Evolutionary conservation across 495 filamentous ascomycete genomes (phyloP), one percentile per base, ranked within the genome.

Genomic region (Astrocystis sublimbata): DNA sequence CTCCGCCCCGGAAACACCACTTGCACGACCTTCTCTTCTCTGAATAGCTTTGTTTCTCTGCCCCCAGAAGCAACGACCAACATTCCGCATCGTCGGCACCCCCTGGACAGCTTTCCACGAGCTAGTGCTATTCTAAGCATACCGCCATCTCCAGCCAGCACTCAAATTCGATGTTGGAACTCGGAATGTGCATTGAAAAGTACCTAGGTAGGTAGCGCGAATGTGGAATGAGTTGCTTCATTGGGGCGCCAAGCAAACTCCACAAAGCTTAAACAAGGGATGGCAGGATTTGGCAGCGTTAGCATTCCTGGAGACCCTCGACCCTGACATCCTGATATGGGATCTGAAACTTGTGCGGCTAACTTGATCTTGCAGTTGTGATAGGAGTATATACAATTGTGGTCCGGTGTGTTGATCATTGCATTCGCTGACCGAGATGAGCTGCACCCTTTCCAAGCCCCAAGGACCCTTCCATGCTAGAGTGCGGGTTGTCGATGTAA

Each of bases 371-470:
- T 41, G 30, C 19, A 4, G 28, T 23, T 4, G 21, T 57, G 53
- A 57, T 57, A 45, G 53, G 40, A 31, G 13, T 15, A 55, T 55
- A 36, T 24, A 55, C 23, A n/a, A 41, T 21, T 49, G 45, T 49
- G 45, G 45, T 30, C 26, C 3, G 2, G 45, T 9, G 5, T 6
- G 38, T 41, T 0, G 12, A n/a, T 17, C 38, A 30, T 12, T 43
- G 28, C 28, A 30, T n/a, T 28, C 38, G 53, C 53, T 57, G 53
- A 35, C 38, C 53, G 53, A 57, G 21, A 17, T 13, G 50, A 35
- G 30, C 13, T 36, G 31, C 4, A 53, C 47, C 23, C 23, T 26
- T 51, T 10, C n/a, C n/a, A n/a, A n/a, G n/a, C n/a, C n/a, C n/a
- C n/a, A n/a, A n/a, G n/a, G n/a, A n/a, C n/a, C n/a, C n/a, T n/a